These are phyloP conservation scores for Asclepias syriaca DNA, from an alignment of 257 asterid genomes.

Conservation along the genomic window DNA sequence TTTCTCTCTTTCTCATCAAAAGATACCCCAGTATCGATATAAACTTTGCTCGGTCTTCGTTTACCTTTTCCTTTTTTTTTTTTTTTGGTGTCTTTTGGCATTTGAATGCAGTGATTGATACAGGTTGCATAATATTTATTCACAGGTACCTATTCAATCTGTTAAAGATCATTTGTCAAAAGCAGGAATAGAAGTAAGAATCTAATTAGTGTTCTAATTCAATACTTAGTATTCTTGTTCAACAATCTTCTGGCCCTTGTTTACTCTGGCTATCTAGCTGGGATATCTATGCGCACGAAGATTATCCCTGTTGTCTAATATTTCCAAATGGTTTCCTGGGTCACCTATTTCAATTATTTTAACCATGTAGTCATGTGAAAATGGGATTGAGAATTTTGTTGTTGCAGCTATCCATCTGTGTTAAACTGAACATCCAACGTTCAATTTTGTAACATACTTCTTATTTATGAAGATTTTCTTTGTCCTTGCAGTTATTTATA, in stretches of 20 bases:
- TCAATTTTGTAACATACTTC: background rate
- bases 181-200: slow-evolving; percentile 56
- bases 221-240: background rate
- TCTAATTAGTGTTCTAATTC: slow-evolving; percentile 8
- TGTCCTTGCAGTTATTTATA: background rate
- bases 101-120: background rate
- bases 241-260: background rate
- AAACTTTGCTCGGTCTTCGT: background rate
- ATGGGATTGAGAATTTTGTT: background rate
- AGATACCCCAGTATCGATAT: background rate
- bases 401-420: background rate
- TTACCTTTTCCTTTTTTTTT: too few species aligned
- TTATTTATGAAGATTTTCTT: background rate
- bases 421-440: background rate
- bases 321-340: background rate
- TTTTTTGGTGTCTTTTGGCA: too few species aligned
- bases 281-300: background rate
- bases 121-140: background rate
- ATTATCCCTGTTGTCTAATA: background rate
- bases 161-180: slow-evolving; percentile 56
- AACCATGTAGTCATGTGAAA: background rate
- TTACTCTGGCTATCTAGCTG: background rate
- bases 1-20: background rate
- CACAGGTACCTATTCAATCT: slow-evolving; percentile 58
- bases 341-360: background rate